Evolutionary conservation across 768 basidiomycete genomes (phyloP).

Genomic region (Termitomyces sp.): DNA sequence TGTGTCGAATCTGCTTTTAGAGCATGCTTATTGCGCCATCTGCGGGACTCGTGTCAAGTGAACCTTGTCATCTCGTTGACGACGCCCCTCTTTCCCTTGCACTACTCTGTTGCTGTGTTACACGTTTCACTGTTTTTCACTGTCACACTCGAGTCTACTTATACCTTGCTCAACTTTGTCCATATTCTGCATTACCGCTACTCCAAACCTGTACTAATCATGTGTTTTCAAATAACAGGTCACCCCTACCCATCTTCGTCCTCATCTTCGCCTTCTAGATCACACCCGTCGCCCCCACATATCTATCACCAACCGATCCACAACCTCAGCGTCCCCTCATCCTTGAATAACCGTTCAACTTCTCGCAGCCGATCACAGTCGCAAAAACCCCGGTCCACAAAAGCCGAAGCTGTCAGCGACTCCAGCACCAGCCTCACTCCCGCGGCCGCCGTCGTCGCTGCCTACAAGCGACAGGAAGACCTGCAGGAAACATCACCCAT

Average conservation of each 20-base stretch:
- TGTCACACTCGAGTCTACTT: neutral
- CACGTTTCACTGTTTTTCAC: neutral
- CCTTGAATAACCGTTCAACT: neutral
- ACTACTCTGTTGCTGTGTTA: neutral
- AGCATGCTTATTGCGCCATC: neutral
- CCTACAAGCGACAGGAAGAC: conserved; percentile 41
- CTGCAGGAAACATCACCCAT: conserved; percentile 1
- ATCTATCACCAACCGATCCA: neutral
- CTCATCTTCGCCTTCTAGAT: neutral
- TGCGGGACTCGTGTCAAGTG: too few species aligned
- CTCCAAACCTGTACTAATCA: neutral
- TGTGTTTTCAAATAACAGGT: neutral
- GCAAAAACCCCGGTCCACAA: neutral
- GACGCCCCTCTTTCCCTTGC: neutral
- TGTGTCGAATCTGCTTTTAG: neutral
- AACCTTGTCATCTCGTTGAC: neutral
- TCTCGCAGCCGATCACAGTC: neutral
- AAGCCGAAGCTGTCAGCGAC: neutral
- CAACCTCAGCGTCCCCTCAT: neutral
- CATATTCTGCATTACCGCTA: neutral
- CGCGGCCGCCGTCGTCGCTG: conserved; percentile 37
- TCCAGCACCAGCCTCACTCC: conserved; percentile 32
- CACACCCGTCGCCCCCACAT: neutral
- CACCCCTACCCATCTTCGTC: neutral
- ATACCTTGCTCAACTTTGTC: too few species aligned